Conservation (phyloP, 768 basidiomycete species). For the Boletus speciosus region DNA sequence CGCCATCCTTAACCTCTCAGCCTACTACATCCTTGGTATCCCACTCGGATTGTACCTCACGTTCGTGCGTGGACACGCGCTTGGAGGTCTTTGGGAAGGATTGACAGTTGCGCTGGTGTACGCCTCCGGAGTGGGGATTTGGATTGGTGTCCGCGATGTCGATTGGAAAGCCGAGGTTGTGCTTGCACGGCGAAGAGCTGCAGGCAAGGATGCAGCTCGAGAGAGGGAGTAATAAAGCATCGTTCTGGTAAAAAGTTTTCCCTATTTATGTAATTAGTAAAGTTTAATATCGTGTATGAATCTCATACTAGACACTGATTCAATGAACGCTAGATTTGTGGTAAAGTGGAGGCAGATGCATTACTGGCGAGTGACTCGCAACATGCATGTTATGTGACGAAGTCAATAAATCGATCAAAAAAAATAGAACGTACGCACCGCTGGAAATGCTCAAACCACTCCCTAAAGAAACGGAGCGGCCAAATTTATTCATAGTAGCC, state of each 20-base stretch:
- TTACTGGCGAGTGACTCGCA: background rate
- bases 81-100: conserved; percentile 84
- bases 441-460: background rate
- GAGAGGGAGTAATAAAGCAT: background rate
- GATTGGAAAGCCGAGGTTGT: conserved; percentile 66
- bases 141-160: conserved; percentile 47
- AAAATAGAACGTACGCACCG: background rate
- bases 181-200: conserved; percentile 14
- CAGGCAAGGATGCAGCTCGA: conserved; percentile 42
- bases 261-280: too few species aligned
- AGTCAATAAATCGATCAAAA: background rate
- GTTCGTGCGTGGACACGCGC: conserved; percentile 52
- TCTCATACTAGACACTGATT: background rate
- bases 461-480: background rate
- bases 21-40: conserved; percentile 82
- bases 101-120: conserved; percentile 66
- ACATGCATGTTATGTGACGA: background rate
- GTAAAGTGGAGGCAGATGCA: background rate
- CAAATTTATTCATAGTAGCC: background rate
- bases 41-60: conserved; percentile 79
- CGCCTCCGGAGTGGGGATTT: conserved; percentile 54
- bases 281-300: too few species aligned
- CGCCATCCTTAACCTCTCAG: conserved; percentile 57
- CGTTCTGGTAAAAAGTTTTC: too few species aligned
- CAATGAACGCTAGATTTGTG: background rate